These are phyloP conservation scores for Solanum medicagineum DNA, from an alignment of 257 asterid species.

Conservation along the genomic window DNA sequence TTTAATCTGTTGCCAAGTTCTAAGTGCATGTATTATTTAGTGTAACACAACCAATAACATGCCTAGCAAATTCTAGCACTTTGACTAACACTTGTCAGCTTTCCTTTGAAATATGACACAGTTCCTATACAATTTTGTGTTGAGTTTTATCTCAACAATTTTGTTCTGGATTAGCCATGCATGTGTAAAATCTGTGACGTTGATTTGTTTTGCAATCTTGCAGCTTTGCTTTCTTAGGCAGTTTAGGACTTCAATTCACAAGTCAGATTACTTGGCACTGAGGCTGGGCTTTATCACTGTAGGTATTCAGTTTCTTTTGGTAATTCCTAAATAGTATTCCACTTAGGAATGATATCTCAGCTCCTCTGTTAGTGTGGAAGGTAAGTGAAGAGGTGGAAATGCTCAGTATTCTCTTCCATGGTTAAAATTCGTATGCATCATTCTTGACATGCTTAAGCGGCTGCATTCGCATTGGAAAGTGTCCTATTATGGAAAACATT, in stretches of 20 bases:
- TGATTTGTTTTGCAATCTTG: background rate
- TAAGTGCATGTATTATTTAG: background rate
- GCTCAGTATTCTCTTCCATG: background rate
- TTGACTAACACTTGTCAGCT: background rate
- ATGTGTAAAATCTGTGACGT: background rate
- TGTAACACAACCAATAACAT: background rate
- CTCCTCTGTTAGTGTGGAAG: background rate
- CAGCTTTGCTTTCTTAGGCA: conserved; percentile 91
- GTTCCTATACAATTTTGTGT: background rate
- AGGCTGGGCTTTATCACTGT: conserved; percentile 89
- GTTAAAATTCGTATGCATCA: background rate
- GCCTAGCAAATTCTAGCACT: background rate
- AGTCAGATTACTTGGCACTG: conserved; percentile 73
- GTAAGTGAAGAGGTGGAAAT: background rate
- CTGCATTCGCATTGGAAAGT: background rate
- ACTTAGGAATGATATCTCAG: background rate
- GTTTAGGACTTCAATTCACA: conserved; percentile 58
- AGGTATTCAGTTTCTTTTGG: conserved; percentile 27
- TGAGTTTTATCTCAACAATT: background rate
- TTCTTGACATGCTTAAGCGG: background rate
- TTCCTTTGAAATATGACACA: background rate
- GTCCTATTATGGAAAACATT: background rate
- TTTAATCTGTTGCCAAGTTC: background rate
- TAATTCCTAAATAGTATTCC: background rate
- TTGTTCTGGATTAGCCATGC: background rate